Base-by-base conservation (phyloP, 2,329 filamentous ascomycete species). In the Arthroderma sp. region DNA sequence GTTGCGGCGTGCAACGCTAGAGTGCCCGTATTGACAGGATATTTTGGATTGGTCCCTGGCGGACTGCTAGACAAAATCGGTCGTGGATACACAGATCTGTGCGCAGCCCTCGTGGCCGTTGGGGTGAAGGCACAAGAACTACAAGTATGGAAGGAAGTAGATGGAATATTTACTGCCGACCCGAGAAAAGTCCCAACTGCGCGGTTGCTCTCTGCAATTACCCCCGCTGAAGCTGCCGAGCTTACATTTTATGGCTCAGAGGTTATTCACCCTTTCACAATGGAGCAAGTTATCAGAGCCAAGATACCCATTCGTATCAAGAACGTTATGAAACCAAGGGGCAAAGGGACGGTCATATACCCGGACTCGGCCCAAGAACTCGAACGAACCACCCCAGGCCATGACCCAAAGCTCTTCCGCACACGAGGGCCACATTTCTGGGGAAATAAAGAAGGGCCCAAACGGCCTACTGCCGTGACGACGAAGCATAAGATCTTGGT, bases 81-180 rank as follows among this genome's bases (percentile, higher is more conserved):
- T 15, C 82, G 91, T 55, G 91, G 91, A 29, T 98, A 98, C 66
- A 96, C 91, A 6, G 91, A 98, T 65, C 75, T 98, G 39, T 96
- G 91, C 62, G 89, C 91, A 8, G 88, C 91, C 4, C 72, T 98
- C 10, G 82, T 88, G 42, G 87, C 91, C 1, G 89, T 98, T 6
- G 89, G 87, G 3, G 70, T 93, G n/a, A 72, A 78, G 55, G 91
- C 91, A 1, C 71, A 82, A 44, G 91, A 98, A 64, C 74, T 98
- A 43, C 91, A 98, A 64, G 84, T 98, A 51, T 96, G 91, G 91
- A 98, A 98, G 69, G 91, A 98, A 62, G 91, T 98, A 5, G 91
- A 98, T 63, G 88, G 87, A 48, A 93, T 96, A 59, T 91, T 94
- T 65, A 83, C 80, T 1, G 80, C 80, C 4, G 89, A 95, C 58